A percentile compares a stretch with the other conserved stretches of the same genome.
Evolutionary conservation across 2,329 filamentous ascomycete species (phyloP).

Genomic region (Talaromyces verruculosus): DNA sequence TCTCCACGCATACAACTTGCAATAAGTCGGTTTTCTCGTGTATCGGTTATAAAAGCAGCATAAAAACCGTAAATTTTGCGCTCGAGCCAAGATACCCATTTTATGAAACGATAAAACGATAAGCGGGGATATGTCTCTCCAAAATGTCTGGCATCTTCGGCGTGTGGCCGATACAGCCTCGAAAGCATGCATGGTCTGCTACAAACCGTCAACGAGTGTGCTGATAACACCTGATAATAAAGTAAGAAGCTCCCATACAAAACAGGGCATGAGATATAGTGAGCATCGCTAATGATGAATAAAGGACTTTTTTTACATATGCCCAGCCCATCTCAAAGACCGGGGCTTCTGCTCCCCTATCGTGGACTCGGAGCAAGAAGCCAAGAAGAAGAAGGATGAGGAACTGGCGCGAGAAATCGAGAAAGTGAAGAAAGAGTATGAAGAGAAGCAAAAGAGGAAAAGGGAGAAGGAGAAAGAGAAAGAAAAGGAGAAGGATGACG

Average conservation of each 20-base stretch:
- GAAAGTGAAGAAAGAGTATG: constrained; percentile 57
- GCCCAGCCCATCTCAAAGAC: constrained; percentile 78
- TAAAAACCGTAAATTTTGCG: background rate
- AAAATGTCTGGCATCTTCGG: constrained; percentile 81
- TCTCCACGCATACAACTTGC: background rate
- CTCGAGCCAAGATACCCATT: background rate
- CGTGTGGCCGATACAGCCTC: constrained; percentile 81
- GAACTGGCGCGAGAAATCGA: constrained; percentile 48
- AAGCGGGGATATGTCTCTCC: constrained; percentile 44
- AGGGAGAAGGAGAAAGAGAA: constrained; percentile 59
- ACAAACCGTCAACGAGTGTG: constrained; percentile 81
- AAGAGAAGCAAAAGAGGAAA: constrained; percentile 73
- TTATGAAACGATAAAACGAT: background rate
- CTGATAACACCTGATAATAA: constrained; percentile 87
- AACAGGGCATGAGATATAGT: background rate
- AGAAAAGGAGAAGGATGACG: constrained; percentile 47
- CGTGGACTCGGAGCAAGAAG: constrained; percentile 45
- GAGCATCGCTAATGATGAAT: too few relatives aligned
- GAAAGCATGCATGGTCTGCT: constrained; percentile 88
- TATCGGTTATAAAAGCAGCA: background rate
- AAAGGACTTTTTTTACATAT: constrained; percentile 78
- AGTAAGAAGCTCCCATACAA: constrained; percentile 51
- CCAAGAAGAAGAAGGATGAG: constrained; percentile 45
- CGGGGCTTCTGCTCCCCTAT: constrained; percentile 69
- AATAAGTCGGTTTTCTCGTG: background rate